Conservation (phyloP, 1,284 basidiomycete species). For the Sanghuangporus weigelae region DNA sequence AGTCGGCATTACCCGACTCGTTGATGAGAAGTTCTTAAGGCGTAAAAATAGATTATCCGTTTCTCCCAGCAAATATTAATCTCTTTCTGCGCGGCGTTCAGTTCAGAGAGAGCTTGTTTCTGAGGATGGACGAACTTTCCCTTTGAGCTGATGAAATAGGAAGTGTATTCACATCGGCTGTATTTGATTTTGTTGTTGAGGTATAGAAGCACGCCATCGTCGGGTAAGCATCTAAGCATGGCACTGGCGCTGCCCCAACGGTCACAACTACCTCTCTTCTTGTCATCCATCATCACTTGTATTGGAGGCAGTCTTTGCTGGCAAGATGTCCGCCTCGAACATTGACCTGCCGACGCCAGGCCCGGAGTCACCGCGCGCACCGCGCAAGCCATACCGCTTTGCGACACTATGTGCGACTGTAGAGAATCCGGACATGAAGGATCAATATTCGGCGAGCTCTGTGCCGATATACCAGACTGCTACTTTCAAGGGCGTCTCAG, state of each 20-base stretch:
- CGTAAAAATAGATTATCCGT: no score
- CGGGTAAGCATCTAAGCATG: background rate
- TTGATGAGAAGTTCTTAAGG: background rate
- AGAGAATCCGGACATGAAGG: conserved; percentile 81
- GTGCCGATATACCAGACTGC: conserved; percentile 98
- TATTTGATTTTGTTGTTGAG: background rate
- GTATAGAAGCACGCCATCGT: conserved; percentile 10
- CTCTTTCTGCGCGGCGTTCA: background rate
- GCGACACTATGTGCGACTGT: conserved; percentile 90
- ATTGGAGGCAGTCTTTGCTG: background rate
- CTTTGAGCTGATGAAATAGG: background rate
- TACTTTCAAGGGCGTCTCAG: conserved; percentile 94
- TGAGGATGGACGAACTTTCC: background rate
- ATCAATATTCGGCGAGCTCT: conserved; percentile 92
- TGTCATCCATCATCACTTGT: background rate
- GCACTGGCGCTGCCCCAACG: background rate
- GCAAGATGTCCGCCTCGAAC: conserved; percentile 9
- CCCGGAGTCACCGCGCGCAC: conserved; percentile 62
- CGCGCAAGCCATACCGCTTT: conserved; percentile 71
- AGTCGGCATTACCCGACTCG: background rate
- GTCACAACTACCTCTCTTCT: background rate
- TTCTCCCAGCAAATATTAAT: background rate
- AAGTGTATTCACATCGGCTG: background rate
- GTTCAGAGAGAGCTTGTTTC: background rate
- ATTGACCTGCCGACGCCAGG: conserved; percentile 64